Evolutionary conservation across 2,329 filamentous ascomycete species (phyloP).

Genomic region (Neospermospora avenae): DNA sequence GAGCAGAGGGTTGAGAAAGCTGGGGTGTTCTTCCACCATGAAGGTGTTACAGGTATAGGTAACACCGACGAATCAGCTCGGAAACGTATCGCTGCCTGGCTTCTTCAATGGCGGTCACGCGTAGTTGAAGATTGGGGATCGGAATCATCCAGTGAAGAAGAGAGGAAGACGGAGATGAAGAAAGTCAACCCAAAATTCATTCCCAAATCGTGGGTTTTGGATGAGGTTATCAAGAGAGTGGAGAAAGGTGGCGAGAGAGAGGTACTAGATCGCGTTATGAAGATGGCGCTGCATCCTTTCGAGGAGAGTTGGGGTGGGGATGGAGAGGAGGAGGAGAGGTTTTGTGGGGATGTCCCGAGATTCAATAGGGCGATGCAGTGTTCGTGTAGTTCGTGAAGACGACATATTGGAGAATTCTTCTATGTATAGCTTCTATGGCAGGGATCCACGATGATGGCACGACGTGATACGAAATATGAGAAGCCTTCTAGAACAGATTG

Average conservation of each 20-base stretch:
- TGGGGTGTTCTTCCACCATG: conserved; percentile 73
- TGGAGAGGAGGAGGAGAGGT: conserved; percentile 72
- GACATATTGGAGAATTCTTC: too few relatives aligned
- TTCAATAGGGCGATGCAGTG: conserved; percentile 82
- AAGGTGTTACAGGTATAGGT: conserved; percentile 57
- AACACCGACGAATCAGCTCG: conserved; percentile 62
- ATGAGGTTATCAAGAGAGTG: conserved; percentile 87
- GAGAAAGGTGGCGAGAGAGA: conserved; percentile 80
- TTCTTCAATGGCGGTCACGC: conserved; percentile 72
- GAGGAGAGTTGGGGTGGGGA: conserved; percentile 73
- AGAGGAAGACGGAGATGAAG: conserved; percentile 73
- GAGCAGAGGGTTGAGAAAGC: conserved; percentile 63
- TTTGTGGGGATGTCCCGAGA: conserved; percentile 81
- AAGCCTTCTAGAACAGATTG: too few relatives aligned
- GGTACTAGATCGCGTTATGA: conserved; percentile 73
- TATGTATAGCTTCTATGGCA: too few relatives aligned
- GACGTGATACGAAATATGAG: too few relatives aligned
- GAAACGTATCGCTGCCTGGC: conserved; percentile 70
- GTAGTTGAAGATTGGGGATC: conserved; percentile 73
- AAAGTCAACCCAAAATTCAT: conserved; percentile 89
- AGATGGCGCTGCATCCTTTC: conserved; percentile 81
- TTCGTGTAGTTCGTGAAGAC: conserved; percentile 81
- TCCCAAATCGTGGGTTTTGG: conserved; percentile 85
- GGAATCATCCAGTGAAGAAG: conserved; percentile 53
- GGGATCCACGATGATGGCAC: too few relatives aligned